Percentiles rank a stretch among this genome's conserved stretches.
phyloP scores from a whole-genome alignment of 495 filamentous ascomycete genomes.

The Glonium stellatum region DNA sequence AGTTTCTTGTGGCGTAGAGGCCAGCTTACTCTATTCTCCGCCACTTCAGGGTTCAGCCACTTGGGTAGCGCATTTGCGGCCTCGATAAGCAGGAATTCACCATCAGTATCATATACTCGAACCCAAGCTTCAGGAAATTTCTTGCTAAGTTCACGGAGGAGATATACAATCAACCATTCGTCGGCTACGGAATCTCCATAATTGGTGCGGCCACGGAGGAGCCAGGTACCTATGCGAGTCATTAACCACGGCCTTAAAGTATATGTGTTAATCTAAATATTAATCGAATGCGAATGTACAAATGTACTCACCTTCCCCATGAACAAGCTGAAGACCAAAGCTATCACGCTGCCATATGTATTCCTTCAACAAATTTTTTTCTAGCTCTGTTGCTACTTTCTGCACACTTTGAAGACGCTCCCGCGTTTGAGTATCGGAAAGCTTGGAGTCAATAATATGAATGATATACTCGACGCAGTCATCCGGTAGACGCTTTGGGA shows the following conservation, averaged over 20 bases:
- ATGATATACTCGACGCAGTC: constrained; percentile 84
- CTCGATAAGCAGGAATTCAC: constrained; percentile 91
- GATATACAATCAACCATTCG: constrained; percentile 92
- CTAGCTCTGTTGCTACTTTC: constrained; percentile 55
- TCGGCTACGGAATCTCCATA: constrained; percentile 93
- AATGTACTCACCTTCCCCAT: constrained; percentile 46
- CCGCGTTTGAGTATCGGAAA: constrained; percentile 46
- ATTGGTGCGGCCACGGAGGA: constrained; percentile 64
- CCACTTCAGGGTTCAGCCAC: constrained; percentile 90
- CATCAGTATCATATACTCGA: constrained; percentile 76
- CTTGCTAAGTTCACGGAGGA: constrained; percentile 75
- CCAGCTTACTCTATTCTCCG: constrained; percentile 61
- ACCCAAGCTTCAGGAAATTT: constrained; percentile 72
- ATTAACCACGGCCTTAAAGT: neutral
- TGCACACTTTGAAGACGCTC: constrained; percentile 63
- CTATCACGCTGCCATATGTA: constrained; percentile 94
- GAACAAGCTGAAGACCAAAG: constrained; percentile 57
- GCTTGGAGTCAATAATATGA: constrained; percentile 55
- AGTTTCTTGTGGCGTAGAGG: too few species aligned
- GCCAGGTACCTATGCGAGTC: constrained; percentile 21
- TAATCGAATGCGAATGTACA: neutral
- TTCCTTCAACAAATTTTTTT: constrained; percentile 57
- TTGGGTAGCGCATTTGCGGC: constrained; percentile 79
- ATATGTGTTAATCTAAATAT: neutral
- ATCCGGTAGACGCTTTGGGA: constrained; percentile 72